Evolutionary conservation across 768 basidiomycete genomes (phyloP).

Genomic region (Lactarius psammicola): DNA sequence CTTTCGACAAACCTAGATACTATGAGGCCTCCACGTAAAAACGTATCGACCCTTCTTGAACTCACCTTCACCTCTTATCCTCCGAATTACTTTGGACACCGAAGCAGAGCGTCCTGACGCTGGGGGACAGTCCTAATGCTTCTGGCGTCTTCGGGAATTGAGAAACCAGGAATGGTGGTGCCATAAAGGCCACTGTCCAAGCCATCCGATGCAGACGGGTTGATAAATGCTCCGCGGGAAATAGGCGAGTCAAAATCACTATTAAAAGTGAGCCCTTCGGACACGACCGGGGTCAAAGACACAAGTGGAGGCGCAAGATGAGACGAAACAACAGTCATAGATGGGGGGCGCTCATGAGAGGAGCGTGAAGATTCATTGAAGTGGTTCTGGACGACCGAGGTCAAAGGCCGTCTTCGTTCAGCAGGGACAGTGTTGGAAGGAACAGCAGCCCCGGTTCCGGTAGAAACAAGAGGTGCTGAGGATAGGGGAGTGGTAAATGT

Average conservation of each 20-base stretch:
- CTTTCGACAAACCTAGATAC: slow-evolving; percentile 71
- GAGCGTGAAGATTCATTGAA: slow-evolving; percentile 50
- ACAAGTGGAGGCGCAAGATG: slow-evolving; percentile 78
- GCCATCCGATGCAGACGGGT: slow-evolving; percentile 54
- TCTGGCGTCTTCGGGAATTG: slow-evolving; percentile 86
- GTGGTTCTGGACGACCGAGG: slow-evolving; percentile 42
- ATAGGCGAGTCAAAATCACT: slow-evolving; percentile 61
- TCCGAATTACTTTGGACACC: slow-evolving; percentile 87
- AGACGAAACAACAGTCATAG: slow-evolving; percentile 51
- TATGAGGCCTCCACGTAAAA: background rate
- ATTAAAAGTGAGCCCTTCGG: slow-evolving; percentile 70
- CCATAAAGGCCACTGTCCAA: slow-evolving; percentile 60
- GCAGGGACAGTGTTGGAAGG: slow-evolving; percentile 35
- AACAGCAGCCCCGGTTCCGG: slow-evolving; percentile 30
- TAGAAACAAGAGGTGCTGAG: slow-evolving; percentile 44
- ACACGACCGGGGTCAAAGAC: slow-evolving; percentile 81
- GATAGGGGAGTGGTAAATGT: slow-evolving; percentile 68
- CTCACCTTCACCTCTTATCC: slow-evolving; percentile 86
- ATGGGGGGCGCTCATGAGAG: slow-evolving; percentile 55
- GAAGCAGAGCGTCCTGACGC: slow-evolving; percentile 73
- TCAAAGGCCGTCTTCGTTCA: slow-evolving; percentile 63
- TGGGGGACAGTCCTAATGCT: slow-evolving; percentile 76
- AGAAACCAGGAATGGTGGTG: slow-evolving; percentile 86
- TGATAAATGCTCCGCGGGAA: slow-evolving; percentile 49
- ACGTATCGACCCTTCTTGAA: slow-evolving; percentile 20